Conservation (phyloP, 2,329 filamentous ascomycete genomes). For the Sporothrix inflata region DNA sequence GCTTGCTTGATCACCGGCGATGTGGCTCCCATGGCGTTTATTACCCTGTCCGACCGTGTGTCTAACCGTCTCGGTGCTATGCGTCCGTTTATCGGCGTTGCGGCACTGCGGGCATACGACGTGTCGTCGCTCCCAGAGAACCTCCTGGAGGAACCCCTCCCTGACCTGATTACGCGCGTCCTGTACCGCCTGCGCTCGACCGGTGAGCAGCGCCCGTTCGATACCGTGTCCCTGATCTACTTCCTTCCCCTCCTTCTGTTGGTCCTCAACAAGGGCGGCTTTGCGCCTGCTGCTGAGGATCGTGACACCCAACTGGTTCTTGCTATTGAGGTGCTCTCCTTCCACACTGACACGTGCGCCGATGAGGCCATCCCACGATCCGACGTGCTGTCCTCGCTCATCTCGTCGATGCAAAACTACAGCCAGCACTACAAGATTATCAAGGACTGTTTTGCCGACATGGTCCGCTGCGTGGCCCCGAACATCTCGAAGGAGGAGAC, state of each 20-base stretch:
- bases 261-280: conserved; percentile 77
- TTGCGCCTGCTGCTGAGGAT: conserved; percentile 73
- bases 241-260: conserved; percentile 80
- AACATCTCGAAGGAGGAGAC: conserved; percentile 78
- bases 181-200: conserved; percentile 89
- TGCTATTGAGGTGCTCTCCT: conserved; percentile 83
- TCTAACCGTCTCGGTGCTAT: conserved; percentile 74
- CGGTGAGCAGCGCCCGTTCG: conserved; percentile 91
- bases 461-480: conserved; percentile 80
- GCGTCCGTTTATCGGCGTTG: conserved; percentile 82
- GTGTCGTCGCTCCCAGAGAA: conserved; percentile 72
- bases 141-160: conserved; percentile 77
- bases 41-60: conserved; percentile 76
- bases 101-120: conserved; percentile 78
- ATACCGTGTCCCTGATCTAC: conserved; percentile 84
- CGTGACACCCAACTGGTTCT: conserved; percentile 88
- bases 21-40: conserved; percentile 74
- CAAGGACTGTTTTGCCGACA: conserved; percentile 87
- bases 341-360: conserved; percentile 80
- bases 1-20: conserved; percentile 82
- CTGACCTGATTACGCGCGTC: conserved; percentile 81
- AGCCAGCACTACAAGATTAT: conserved; percentile 93
- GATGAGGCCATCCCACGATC: conserved; percentile 76
- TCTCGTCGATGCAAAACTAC: conserved; percentile 83
- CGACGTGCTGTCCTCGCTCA: conserved; percentile 71